Conservation (phyloP, 1,139 yeast genomes). For the Saccharomyces pastorianus region DNA sequence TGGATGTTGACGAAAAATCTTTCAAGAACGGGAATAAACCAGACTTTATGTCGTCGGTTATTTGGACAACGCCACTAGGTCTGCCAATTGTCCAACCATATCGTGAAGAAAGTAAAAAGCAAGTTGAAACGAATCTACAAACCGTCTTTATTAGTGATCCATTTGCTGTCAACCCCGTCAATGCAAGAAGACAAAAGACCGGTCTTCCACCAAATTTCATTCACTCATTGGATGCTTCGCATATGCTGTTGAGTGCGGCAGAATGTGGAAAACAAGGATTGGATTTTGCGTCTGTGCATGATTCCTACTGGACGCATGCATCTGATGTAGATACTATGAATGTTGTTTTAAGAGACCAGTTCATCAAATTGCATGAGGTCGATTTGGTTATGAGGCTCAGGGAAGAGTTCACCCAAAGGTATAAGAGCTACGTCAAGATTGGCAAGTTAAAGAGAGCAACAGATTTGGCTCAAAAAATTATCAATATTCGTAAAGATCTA, state of each 20-base stretch:
- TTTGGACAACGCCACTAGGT: constrained; percentile 96
- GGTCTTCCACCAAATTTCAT: constrained; percentile 96
- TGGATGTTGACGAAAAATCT: constrained; percentile 43
- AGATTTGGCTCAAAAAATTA: constrained; percentile 46
- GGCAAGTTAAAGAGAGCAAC: constrained; percentile 47
- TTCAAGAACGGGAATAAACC: constrained; percentile 38
- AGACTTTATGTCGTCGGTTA: constrained; percentile 74
- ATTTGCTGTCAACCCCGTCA: constrained; percentile 70
- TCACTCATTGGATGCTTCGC: constrained; percentile 94
- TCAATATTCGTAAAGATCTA: constrained; percentile 43
- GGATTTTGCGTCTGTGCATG: constrained; percentile 94
- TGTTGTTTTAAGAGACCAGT: constrained; percentile 63
- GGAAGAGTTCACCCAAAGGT: constrained; percentile 75
- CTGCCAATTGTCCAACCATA: constrained; percentile 95
- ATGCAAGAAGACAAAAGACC: constrained; percentile 78
- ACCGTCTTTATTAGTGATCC: constrained; percentile 80
- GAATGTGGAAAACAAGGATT: constrained; percentile 61
- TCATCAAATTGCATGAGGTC: constrained; percentile 66
- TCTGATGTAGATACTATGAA: constrained; percentile 72
- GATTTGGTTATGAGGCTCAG: constrained; percentile 64
- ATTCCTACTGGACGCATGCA: constrained; percentile 98
- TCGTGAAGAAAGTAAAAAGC: constrained; percentile 55
- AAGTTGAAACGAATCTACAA: constrained; percentile 72
- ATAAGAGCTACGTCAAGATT: constrained; percentile 59
- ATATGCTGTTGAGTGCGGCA: constrained; percentile 84